Conservation (phyloP, 352 stramenopile species). For the Globisporangium nunn region DNA sequence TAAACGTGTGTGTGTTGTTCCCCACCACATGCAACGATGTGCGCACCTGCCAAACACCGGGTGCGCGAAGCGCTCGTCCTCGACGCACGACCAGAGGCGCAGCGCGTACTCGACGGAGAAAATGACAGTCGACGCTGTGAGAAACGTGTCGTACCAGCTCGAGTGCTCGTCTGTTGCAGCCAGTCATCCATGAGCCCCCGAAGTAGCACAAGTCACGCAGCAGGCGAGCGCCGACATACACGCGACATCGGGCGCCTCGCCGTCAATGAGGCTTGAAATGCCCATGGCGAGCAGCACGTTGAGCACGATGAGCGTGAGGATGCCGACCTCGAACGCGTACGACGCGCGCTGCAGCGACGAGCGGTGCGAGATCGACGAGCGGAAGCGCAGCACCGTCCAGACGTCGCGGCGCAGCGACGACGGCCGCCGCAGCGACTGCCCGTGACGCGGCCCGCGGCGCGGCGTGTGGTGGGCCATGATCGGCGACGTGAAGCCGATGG, state of each 20-base stretch:
- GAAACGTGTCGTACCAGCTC: conserved; percentile 66
- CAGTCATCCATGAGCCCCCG: too few species aligned
- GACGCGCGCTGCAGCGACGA: conserved; percentile 59
- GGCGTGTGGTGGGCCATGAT: neutral
- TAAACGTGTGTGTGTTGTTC: neutral
- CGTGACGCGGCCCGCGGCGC: neutral
- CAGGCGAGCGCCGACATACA: conserved; percentile 2
- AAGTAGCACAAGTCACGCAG: too few species aligned
- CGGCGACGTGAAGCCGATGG: conserved; percentile 11
- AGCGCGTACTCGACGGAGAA: conserved; percentile 75
- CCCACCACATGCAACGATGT: neutral
- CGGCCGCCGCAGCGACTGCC: neutral
- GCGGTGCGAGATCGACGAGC: conserved; percentile 47
- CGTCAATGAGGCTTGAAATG: conserved; percentile 28
- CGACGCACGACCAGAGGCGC: conserved; percentile 76
- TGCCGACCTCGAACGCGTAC: conserved; percentile 54
- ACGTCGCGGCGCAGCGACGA: conserved; percentile 40
- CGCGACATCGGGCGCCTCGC: conserved; percentile 4
- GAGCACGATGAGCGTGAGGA: conserved; percentile 69
- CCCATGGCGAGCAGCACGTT: conserved; percentile 77
- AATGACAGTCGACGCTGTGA: conserved; percentile 68
- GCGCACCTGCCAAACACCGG: conserved; percentile 43
- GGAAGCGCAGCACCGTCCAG: conserved; percentile 75
- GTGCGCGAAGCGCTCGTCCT: conserved; percentile 57
- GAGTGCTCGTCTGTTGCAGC: conserved; percentile 22